phyloP scores from a whole-genome alignment of 805 yeast genomes.

The Kodamaea laetipori region DNA sequence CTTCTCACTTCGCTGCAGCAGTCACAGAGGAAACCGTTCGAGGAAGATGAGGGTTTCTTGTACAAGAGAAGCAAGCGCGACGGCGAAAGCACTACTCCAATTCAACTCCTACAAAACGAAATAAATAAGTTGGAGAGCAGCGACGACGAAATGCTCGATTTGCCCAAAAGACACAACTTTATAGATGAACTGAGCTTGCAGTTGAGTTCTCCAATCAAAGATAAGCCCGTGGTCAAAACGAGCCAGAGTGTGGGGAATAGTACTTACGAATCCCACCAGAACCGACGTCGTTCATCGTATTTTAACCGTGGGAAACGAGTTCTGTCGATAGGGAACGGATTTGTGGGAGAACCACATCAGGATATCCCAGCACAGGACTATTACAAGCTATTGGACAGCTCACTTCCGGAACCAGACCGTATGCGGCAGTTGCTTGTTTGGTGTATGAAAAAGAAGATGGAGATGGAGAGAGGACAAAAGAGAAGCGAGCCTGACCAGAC shows the following conservation, averaged over 20 bases:
- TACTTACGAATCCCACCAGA: background rate
- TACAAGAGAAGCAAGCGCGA: constrained; percentile 27
- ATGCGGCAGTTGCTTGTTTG: constrained; percentile 70
- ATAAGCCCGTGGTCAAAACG: background rate
- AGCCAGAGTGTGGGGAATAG: background rate
- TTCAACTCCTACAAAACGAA: constrained; percentile 5
- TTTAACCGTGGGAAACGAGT: constrained; percentile 67
- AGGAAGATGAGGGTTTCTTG: constrained; percentile 37
- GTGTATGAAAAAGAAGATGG: constrained; percentile 58
- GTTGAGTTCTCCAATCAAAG: constrained; percentile 14
- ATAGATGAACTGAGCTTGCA: constrained; percentile 17
- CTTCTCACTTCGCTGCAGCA: constrained; percentile 16
- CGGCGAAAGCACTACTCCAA: constrained; percentile 6
- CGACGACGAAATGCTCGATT: background rate
- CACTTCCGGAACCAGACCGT: constrained; percentile 69
- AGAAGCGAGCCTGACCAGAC: constrained; percentile 33
- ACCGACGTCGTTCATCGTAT: constrained; percentile 51
- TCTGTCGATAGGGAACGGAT: constrained; percentile 76
- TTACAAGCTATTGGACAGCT: constrained; percentile 61
- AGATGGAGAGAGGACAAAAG: constrained; percentile 23
- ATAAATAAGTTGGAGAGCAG: constrained; percentile 2
- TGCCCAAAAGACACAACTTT: constrained; percentile 16
- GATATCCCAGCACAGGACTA: constrained; percentile 57
- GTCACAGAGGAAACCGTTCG: constrained; percentile 4
- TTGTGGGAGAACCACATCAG: constrained; percentile 64